Percentiles rank a stretch among this genome's conserved stretches.
Conservation (phyloP, 2,329 filamentous ascomycete genomes). For the Tolypocladium endophyticum region DNA sequence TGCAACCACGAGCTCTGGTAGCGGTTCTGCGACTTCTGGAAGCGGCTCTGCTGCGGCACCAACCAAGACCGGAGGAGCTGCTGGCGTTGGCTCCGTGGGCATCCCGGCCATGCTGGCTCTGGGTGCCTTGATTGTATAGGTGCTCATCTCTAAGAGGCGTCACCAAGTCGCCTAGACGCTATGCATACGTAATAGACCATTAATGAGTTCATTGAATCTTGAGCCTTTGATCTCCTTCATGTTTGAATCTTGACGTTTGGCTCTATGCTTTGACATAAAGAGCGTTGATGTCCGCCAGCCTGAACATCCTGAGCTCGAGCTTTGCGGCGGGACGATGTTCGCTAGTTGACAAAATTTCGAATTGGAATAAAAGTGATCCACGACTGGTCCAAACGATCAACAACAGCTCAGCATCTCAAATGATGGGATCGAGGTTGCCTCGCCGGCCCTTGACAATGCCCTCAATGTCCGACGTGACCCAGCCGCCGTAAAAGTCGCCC, state of each 20-base stretch:
- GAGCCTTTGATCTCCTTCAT: no score
- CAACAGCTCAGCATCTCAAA: constrained; percentile 7
- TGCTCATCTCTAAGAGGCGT: not conserved
- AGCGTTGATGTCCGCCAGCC: no score
- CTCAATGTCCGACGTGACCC: constrained; percentile 50
- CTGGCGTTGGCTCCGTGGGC: not conserved
- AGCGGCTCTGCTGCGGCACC: not conserved
- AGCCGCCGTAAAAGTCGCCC: constrained; percentile 54
- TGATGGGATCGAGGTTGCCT: constrained; percentile 27
- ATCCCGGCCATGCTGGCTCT: not conserved
- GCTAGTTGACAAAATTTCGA: not conserved
- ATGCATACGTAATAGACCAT: not conserved
- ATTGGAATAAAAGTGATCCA: not conserved
- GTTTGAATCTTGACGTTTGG: no score
- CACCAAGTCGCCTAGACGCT: not conserved
- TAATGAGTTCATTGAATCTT: not conserved
- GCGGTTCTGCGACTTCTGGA: not conserved
- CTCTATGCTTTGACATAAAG: no score
- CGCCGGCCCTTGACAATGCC: constrained; percentile 34
- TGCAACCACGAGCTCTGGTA: not conserved
- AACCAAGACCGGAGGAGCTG: not conserved
- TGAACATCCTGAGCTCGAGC: no score
- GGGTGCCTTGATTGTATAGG: not conserved
- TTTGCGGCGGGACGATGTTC: no score
- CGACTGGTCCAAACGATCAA: no score